Evolutionary conservation across 495 filamentous ascomycete genomes (phyloP).

Genomic region (Podospora sp.): DNA sequence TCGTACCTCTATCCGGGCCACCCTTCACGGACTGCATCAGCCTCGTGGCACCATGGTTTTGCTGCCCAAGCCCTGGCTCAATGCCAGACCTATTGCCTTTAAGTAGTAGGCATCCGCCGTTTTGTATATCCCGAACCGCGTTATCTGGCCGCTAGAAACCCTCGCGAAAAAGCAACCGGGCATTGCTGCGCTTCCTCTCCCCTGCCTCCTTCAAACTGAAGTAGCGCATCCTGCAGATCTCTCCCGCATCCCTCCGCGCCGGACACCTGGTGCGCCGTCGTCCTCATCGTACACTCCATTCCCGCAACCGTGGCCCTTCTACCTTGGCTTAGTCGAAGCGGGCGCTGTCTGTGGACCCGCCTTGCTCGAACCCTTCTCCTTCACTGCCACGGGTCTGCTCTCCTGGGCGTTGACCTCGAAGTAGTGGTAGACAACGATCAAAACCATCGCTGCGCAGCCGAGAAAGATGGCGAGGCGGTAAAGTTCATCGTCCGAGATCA

Average conservation of each 20-base stretch:
- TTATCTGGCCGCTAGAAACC: background rate
- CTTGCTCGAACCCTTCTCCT: conserved; percentile 63
- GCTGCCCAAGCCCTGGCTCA: background rate
- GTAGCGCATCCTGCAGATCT: background rate
- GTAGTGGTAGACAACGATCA: conserved; percentile 96
- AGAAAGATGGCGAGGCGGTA: conserved; percentile 90
- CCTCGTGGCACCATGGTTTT: background rate
- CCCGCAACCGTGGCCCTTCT: background rate
- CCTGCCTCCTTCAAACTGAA: too few species aligned
- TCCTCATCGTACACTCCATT: conserved; percentile 26
- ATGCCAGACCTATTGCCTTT: background rate
- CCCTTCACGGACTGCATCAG: background rate
- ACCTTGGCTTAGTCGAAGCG: conserved; percentile 31
- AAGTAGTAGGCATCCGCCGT: background rate
- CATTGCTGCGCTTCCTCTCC: background rate
- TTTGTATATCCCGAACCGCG: background rate
- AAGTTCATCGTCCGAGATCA: conserved; percentile 86
- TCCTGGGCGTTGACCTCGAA: conserved; percentile 89
- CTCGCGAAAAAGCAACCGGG: background rate
- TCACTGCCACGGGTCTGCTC: conserved; percentile 53
- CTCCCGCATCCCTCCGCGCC: background rate
- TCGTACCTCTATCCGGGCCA: background rate
- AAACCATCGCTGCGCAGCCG: conserved; percentile 85
- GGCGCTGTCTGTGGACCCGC: conserved; percentile 58
- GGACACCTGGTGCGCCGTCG: background rate